These are phyloP conservation scores for Neofusicoccum parvum DNA, from an alignment of 2,329 filamentous ascomycete species.

Conservation along the genomic window DNA sequence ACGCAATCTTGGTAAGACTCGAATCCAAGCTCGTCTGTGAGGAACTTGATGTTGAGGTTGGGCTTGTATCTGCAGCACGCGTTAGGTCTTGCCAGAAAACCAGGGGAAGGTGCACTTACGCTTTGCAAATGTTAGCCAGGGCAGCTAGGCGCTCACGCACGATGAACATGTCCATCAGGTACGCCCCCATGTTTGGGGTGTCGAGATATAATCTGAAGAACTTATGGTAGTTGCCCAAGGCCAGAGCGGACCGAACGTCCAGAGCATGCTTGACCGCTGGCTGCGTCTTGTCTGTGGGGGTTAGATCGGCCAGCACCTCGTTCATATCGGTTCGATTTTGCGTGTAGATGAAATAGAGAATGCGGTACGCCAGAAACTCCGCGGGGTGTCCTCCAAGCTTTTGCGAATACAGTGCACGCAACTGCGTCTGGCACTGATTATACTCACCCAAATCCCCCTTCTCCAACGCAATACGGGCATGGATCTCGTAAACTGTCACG, in stretches of 20 bases:
- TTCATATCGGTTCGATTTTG: conserved; percentile 98
- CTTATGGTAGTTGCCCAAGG: conserved; percentile 93
- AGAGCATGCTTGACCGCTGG: conserved; percentile 85
- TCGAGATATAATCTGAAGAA: conserved; percentile 97
- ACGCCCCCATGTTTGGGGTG: conserved; percentile 94
- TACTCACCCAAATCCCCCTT: conserved; percentile 99
- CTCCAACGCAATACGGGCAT: conserved; percentile 95
- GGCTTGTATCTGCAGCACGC: conserved; percentile 75
- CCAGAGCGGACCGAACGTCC: conserved; percentile 85
- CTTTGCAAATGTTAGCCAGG: conserved; percentile 88
- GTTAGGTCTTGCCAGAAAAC: background rate
- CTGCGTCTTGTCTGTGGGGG: conserved; percentile 89
- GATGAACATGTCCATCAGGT: conserved; percentile 99
- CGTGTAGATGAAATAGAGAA: conserved; percentile 98
- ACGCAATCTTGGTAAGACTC: conserved; percentile 88
- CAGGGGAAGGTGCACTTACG: conserved; percentile 61
- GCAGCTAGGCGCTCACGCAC: conserved; percentile 88
- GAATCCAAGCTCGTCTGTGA: conserved; percentile 95
- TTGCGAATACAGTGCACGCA: conserved; percentile 86
- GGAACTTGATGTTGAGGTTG: conserved; percentile 83
- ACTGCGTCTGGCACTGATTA: conserved; percentile 99
- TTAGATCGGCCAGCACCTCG: conserved; percentile 98
- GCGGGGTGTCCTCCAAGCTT: conserved; percentile 85
- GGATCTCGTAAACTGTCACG: conserved; percentile 93
- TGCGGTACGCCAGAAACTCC: conserved; percentile 99